Evolutionary conservation across 179 eudicot genomes (phyloP).

Genomic region (Spinacia oleracea): DNA sequence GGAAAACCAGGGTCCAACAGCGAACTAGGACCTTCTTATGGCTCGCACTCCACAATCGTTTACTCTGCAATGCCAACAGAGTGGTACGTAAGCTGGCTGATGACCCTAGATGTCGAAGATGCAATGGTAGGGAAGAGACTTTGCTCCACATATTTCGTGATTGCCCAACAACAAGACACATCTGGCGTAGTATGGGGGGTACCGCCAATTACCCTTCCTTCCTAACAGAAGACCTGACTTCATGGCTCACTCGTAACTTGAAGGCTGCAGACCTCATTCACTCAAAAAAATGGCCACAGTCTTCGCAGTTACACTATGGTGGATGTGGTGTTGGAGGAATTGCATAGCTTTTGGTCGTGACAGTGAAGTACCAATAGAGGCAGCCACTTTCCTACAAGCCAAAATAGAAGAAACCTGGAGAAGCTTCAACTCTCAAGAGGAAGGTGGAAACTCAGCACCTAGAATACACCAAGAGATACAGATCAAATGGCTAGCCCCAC

Average conservation of each 20-base stretch:
- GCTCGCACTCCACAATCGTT: neutral
- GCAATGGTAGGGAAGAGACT: neutral
- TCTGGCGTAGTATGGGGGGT: neutral
- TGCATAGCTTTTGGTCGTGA: neutral
- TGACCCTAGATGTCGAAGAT: neutral
- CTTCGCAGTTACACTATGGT: neutral
- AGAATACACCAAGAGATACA: fast-evolving
- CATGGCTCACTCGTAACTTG: neutral
- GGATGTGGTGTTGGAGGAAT: neutral
- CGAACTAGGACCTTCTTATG: neutral
- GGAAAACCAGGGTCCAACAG: neutral
- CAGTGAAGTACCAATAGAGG: neutral
- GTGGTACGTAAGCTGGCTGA: neutral
- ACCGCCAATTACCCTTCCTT: neutral
- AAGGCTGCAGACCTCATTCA: neutral
- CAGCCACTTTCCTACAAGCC: fast-evolving
- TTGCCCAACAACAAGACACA: neutral
- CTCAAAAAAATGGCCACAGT: neutral
- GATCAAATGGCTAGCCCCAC: neutral
- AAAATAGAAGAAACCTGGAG: neutral
- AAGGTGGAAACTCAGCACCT: too few species aligned
- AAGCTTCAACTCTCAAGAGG: neutral
- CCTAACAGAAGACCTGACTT: fast-evolving
- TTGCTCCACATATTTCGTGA: neutral
- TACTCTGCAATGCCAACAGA: neutral